A percentile compares a stretch with the other conserved stretches of the same genome.
These are phyloP conservation scores for Monosporascus sp. DNA, from an alignment of 2,329 filamentous ascomycete genomes.

Conservation along the genomic window DNA sequence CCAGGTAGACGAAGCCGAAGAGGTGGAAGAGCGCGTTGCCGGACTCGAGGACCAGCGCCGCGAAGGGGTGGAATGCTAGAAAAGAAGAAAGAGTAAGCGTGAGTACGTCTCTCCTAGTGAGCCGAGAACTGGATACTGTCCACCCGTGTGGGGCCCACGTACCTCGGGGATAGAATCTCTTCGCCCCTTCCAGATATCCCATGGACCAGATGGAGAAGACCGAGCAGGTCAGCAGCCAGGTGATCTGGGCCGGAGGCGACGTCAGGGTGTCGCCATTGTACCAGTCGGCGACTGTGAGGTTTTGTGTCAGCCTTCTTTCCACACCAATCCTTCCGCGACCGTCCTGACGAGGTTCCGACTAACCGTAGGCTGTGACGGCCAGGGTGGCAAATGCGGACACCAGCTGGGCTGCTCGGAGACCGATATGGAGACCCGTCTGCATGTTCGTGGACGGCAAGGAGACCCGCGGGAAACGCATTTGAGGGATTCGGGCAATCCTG, in stretches of 20 bases:
- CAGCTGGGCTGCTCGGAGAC: conserved; percentile 40
- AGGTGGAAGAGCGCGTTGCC: conserved; percentile 53
- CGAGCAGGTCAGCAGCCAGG: conserved; percentile 52
- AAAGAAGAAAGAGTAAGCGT: not conserved
- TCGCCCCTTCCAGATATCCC: conserved; percentile 45
- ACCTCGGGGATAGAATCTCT: conserved; percentile 39
- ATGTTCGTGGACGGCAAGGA: conserved; percentile 22
- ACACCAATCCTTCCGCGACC: not conserved
- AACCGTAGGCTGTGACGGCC: conserved; percentile 45
- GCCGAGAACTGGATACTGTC: not conserved
- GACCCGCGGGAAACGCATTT: not conserved
- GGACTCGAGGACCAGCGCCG: conserved; percentile 42
- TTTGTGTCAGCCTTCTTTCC: not conserved
- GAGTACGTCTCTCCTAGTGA: not conserved
- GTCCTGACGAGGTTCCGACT: conserved; percentile 6
- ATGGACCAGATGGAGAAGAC: conserved; percentile 50
- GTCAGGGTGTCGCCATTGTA: conserved; percentile 51
- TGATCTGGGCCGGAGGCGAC: conserved; percentile 49
- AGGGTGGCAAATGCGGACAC: conserved; percentile 41
- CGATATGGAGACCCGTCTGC: conserved; percentile 31
- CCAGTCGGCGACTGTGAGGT: conserved; percentile 50
- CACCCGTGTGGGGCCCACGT: conserved; percentile 10
- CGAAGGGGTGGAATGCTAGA: conserved; percentile 42
- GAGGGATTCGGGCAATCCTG: conserved; percentile 15
- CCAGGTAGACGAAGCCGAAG: conserved; percentile 52